Evolutionary conservation across 2,329 filamentous ascomycete genomes (phyloP), one percentile per base, ranked within the genome.

Genomic region (Calonectria fujianensis): DNA sequence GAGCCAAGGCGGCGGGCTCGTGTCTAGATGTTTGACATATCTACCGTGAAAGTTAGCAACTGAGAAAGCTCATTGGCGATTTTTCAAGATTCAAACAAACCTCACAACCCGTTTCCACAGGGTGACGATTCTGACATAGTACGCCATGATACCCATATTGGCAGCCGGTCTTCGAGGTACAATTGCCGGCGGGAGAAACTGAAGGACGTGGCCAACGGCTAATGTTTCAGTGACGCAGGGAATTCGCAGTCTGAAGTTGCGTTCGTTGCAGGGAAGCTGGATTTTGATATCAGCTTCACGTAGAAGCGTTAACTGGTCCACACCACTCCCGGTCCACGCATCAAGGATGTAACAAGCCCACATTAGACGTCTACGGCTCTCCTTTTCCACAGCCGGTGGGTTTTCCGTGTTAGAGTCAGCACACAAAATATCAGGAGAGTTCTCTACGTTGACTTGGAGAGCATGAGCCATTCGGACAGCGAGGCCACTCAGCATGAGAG

Each of bases 71-170:
- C 14, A 9, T 32, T 11, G 14, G 3, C 18, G 18, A 48, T 2
- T 4, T 51, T 54, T 67, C 63, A 54, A 59, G n/a, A 69, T 70
- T 69, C 73, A 77, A 77, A 80, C 78, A 18, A 74, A 85, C 82
- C 83, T 80, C 32, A 86, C 84, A 20, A 86, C 85, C 16, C 83
- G 79, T 72, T 87, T 87, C 84, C 85, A 86, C 6, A 87, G 79
- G 10, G 85, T 83, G 3, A 86, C 84, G 11, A 86, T 84, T 63
- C 85, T 84, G 66, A 87, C 85, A 71, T 87, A 87, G 74, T 86
- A 86, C 13, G 85, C 84, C 85, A 86, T 86, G 74, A 87, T 86
- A 24, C 85, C 85, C 85, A 86, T 86, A 70, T 86, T 86, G 64
- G 83, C 82, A n/a, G 84, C 85, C 14, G 85, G 85, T 29, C 83